Evolutionary conservation across 2,329 filamentous ascomycete species (phyloP).

Genomic region (Alternaria sp.): DNA sequence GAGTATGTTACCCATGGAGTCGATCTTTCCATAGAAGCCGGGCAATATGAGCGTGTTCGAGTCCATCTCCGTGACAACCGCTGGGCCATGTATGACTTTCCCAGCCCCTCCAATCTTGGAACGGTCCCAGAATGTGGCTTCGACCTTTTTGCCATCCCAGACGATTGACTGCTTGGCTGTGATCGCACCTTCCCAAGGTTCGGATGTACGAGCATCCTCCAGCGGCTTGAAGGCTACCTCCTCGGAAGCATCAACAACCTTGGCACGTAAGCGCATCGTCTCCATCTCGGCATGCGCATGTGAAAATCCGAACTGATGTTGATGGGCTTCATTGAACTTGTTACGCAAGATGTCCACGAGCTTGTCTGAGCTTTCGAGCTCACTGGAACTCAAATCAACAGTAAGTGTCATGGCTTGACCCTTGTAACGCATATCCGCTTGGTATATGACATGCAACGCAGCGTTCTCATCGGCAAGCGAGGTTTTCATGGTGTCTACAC

Average conservation of each 20-base stretch:
- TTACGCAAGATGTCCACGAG: conserved; percentile 47
- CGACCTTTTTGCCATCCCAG: conserved; percentile 51
- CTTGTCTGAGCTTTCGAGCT: conserved; percentile 42
- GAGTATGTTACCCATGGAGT: conserved; percentile 59
- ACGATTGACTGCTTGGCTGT: conserved; percentile 52
- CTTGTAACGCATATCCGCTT: conserved; percentile 59
- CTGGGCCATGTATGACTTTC: conserved; percentile 54
- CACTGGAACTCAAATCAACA: conserved; percentile 46
- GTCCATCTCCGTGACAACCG: conserved; percentile 61
- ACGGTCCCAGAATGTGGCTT: conserved; percentile 58
- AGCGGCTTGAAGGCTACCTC: conserved; percentile 51
- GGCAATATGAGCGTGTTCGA: conserved; percentile 61
- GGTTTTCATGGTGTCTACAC: conserved; percentile 50
- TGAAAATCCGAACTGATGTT: conserved; percentile 58
- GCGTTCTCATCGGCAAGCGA: conserved; percentile 46
- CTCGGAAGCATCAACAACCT: conserved; percentile 54
- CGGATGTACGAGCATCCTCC: conserved; percentile 33
- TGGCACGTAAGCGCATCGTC: conserved; percentile 58
- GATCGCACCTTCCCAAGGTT: conserved; percentile 50
- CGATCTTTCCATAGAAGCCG: conserved; percentile 57
- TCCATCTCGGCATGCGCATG: conserved; percentile 57
- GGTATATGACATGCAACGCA: conserved; percentile 48
- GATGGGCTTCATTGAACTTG: conserved; percentile 54
- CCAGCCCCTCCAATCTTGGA: conserved; percentile 53
- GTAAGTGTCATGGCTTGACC: conserved; percentile 54